Base-by-base conservation (phyloP, 2,329 filamentous ascomycete species). In the Venturia pyrina region DNA sequence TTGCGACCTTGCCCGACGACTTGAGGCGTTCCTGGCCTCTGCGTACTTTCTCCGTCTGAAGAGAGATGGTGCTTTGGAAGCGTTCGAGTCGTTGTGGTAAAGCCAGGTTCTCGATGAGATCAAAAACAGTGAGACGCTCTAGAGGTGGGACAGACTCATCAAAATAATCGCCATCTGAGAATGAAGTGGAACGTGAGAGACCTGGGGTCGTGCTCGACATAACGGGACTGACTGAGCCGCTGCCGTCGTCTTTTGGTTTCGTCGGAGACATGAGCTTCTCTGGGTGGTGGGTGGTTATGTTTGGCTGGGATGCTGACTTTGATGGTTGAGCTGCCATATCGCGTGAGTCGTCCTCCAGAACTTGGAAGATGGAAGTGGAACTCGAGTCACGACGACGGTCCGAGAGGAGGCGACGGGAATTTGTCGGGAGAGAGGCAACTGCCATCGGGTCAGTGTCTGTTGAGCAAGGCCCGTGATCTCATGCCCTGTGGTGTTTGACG, bases 41-140 rank as follows among this genome's bases (percentile, higher is more conserved):
- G 68, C 88, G 87, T 41, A 98, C 89, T 76, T 90, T 95, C 70
- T 95, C 87, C 3, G 87, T 93, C 77, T 97, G 93, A 5, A 87
- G 85, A 37, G 88, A 88, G 67, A 98, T 82, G 46, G 90, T 89
- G 71, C 85, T 89, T 73, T 97, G 93, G 69, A 97, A 83, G 79
- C 90, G 95, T 77, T 98, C 95, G 24, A 99, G 83, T 71, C 93
- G 90, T 72, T 96, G 90, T 0, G 92, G 89, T 41, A 99, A 81
- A 6, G 93, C 90, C 69, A 99, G 78, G 75, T 97, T 98, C 78
- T 97, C 93, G 70, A 99, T 85, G 62, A 99, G 83, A 74, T 99
- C 95, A 72, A 99, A 91, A 66, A 98, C 86, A 48, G 90, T 93
- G 65, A 99, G 81, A 63, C 91, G 89, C 75, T 99, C 95, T 32